Percentiles rank a stretch among this genome's conserved stretches.
These are phyloP conservation scores for Rostrohypoxylon terebratum DNA, from an alignment of 495 filamentous ascomycete species.

Conservation along the genomic window DNA sequence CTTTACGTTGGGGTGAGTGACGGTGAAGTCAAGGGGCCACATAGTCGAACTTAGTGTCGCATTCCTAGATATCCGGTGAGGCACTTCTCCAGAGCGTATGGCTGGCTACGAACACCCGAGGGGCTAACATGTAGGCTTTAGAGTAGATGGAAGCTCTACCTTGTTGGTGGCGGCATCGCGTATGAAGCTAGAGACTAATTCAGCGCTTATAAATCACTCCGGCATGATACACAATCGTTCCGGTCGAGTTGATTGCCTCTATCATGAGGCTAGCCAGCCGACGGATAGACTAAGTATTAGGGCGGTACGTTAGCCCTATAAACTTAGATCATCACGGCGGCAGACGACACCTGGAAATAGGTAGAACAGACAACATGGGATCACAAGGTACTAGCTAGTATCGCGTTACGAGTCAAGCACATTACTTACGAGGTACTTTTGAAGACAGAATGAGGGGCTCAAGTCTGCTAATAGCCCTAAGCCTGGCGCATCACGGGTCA, in stretches of 20 bases:
- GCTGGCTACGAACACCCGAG: background rate
- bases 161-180: background rate
- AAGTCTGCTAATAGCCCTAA: background rate
- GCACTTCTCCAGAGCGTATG: slow-evolving; percentile 6
- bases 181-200: slow-evolving; percentile 1
- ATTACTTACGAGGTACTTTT: background rate
- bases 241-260: background rate
- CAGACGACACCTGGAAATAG: slow-evolving; percentile 15
- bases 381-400: slow-evolving; percentile 4
- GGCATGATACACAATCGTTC: background rate
- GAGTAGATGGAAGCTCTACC: background rate
- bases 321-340: background rate
- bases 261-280: background rate
- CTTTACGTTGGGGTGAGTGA: background rate
- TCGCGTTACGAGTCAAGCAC: slow-evolving; percentile 6
- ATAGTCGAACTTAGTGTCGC: slow-evolving; percentile 3
- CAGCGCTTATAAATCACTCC: background rate
- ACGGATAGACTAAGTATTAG: background rate
- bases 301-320: background rate
- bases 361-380: background rate
- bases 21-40: background rate
- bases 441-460: too few species aligned
- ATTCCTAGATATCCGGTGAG: slow-evolving; percentile 28
- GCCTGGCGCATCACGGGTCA: background rate
- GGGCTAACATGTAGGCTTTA: background rate